Conservation (phyloP, 148 eudicot genomes). For the Oxyria digyna region DNA sequence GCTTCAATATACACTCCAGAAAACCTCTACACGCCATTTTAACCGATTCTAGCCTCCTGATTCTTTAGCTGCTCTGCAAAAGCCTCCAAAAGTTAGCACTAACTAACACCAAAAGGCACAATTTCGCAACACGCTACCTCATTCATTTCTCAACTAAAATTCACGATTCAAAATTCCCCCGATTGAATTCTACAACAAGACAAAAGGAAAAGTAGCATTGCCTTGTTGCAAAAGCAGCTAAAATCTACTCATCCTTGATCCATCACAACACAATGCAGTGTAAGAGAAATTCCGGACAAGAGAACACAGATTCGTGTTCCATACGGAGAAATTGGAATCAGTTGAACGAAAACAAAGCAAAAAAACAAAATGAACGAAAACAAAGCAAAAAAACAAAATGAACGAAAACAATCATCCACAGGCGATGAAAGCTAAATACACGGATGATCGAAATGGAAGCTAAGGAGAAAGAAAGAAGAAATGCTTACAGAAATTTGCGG, state of each 20-base stretch:
- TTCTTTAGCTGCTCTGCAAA: neutral
- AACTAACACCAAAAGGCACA: neutral
- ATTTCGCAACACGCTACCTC: neutral
- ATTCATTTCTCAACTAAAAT: neutral
- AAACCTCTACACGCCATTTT: constrained; percentile 82
- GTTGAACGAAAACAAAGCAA: neutral
- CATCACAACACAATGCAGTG: neutral
- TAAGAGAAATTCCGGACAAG: neutral
- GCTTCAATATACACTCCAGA: constrained; percentile 73
- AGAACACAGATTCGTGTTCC: neutral
- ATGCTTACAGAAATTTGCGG: constrained; percentile 1
- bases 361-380: neutral
- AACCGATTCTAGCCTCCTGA: neutral
- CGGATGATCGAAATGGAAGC: neutral
- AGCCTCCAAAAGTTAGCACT: neutral
- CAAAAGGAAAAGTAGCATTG: neutral
- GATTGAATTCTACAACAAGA: neutral
- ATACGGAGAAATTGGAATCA: neutral
- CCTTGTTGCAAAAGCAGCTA: neutral
- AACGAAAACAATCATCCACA: neutral
- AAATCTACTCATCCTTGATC: neutral
- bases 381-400: no score
- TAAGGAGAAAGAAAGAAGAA: neutral
- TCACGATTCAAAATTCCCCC: neutral
- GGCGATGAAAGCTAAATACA: neutral